Conservation (phyloP, 768 basidiomycete genomes). For the Leccinum uliginosum region DNA sequence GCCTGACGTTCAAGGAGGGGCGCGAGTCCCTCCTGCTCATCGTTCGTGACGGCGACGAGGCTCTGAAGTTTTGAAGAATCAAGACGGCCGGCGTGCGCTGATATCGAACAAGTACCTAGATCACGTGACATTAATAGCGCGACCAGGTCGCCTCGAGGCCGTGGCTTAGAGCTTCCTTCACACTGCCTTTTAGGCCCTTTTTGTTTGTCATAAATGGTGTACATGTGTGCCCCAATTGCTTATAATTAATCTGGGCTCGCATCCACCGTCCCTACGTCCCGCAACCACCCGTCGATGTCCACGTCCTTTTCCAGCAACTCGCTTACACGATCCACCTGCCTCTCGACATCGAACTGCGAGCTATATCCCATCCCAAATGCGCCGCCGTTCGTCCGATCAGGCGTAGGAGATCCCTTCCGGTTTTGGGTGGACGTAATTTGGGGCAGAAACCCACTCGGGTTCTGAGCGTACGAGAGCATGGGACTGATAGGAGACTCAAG, state of each 20-base stretch:
- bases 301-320: slow-evolving; percentile 56
- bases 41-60: slow-evolving; percentile 18
- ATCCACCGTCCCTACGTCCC: slow-evolving; percentile 35
- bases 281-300: slow-evolving; percentile 52
- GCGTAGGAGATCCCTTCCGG: slow-evolving; percentile 11
- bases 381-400: slow-evolving; percentile 22
- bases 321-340: slow-evolving; percentile 48
- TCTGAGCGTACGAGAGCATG: slow-evolving; percentile 34
- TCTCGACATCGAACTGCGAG: slow-evolving; percentile 57
- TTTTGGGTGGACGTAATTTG: slow-evolving; percentile 35
- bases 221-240: slow-evolving; percentile 14
- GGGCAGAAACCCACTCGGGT: slow-evolving; percentile 34
- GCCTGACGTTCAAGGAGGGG: slow-evolving; percentile 55
- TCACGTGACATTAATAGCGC: slow-evolving; percentile 29
- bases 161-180: slow-evolving; percentile 19
- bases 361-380: slow-evolving; percentile 43
- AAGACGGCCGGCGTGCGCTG: slow-evolving; percentile 26
- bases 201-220: slow-evolving; percentile 18
- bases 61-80: background rate
- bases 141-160: slow-evolving; percentile 28
- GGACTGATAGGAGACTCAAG: slow-evolving; percentile 33
- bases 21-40: slow-evolving; percentile 34
- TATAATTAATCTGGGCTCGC: slow-evolving; percentile 13
- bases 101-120: slow-evolving; percentile 29
- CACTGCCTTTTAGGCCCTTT: slow-evolving; percentile 21